Evolutionary conservation across 768 basidiomycete species (phyloP).

Genomic region (Tremella fuciformis): DNA sequence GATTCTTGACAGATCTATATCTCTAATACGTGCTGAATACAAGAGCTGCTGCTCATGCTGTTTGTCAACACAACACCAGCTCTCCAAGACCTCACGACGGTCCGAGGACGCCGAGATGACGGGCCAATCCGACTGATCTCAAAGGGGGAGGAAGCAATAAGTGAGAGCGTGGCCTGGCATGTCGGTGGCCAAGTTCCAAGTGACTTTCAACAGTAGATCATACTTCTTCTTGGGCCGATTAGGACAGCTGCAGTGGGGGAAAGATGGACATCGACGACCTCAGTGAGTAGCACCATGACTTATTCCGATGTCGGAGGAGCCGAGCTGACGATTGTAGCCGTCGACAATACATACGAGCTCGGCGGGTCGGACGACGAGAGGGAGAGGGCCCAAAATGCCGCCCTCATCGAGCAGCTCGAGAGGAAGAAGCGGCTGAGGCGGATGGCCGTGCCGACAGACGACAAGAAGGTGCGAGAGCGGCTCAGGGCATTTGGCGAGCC

Average conservation of each 20-base stretch:
- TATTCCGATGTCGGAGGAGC: background rate
- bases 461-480: constrained; percentile 82
- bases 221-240: background rate
- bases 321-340: constrained; percentile 20
- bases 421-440: constrained; percentile 90
- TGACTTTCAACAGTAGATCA: background rate
- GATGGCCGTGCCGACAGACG: constrained; percentile 95
- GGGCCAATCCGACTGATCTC: too few relatives aligned
- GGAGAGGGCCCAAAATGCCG: constrained; percentile 60
- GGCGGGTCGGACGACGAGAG: constrained; percentile 51
- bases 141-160: background rate
- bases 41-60: too few relatives aligned
- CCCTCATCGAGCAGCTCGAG: constrained; percentile 91
- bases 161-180: background rate
- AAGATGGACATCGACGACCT: constrained; percentile 46
- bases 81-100: too few relatives aligned
- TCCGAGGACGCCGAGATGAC: too few relatives aligned
- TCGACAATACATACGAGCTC: constrained; percentile 42
- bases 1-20: too few relatives aligned
- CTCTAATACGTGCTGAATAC: too few relatives aligned
- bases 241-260: constrained; percentile 3
- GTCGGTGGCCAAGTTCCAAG: too few relatives aligned
- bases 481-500: constrained; percentile 93
- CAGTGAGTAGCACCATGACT: constrained; percentile 17
- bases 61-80: too few relatives aligned